phyloP scores from a whole-genome alignment of 2,329 filamentous ascomycete genomes.

The Malbranchea zuffiana region DNA sequence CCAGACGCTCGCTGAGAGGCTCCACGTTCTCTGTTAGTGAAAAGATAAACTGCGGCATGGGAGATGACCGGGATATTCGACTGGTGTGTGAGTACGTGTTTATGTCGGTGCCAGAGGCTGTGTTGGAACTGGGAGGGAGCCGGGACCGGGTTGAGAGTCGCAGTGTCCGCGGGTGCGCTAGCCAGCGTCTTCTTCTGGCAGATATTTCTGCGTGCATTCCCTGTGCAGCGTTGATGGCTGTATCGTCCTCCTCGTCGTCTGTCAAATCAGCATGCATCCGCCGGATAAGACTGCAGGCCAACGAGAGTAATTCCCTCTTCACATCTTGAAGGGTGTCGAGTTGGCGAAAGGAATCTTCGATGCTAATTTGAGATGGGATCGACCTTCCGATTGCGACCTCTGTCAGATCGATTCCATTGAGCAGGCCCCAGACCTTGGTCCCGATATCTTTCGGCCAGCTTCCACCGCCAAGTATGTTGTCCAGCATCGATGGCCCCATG shows the following conservation, averaged over 20 bases:
- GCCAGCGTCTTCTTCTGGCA: constrained; percentile 46
- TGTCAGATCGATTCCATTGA: constrained; percentile 68
- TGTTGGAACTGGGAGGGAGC: constrained; percentile 42
- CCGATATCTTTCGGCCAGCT: constrained; percentile 64
- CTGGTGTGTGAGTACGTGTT: constrained; percentile 35
- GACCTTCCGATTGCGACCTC: constrained; percentile 62
- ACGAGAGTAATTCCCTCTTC: constrained; percentile 53
- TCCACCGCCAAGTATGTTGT: constrained; percentile 57
- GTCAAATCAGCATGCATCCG: constrained; percentile 71
- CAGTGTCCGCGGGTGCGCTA: constrained; percentile 69
- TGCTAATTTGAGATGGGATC: constrained; percentile 78
- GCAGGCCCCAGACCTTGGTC: constrained; percentile 59
- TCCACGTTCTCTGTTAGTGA: constrained; percentile 48
- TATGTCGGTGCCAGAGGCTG: constrained; percentile 22
- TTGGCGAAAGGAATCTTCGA: constrained; percentile 80
- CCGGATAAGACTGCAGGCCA: constrained; percentile 60
- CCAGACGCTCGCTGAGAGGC: constrained; percentile 54
- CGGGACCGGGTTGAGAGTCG: constrained; percentile 66
- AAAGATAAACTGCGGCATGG: constrained; percentile 65
- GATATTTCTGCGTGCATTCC: constrained; percentile 6
- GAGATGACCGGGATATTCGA: constrained; percentile 63
- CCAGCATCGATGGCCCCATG: constrained; percentile 55
- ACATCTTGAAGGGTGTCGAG: constrained; percentile 56
- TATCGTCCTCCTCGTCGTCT: constrained; percentile 35
- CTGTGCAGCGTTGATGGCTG: constrained; percentile 11